Evolutionary conservation across 1,284 basidiomycete species (phyloP), one percentile per base, ranked within the genome.

Genomic region (Pseudozyma flocculosa): DNA sequence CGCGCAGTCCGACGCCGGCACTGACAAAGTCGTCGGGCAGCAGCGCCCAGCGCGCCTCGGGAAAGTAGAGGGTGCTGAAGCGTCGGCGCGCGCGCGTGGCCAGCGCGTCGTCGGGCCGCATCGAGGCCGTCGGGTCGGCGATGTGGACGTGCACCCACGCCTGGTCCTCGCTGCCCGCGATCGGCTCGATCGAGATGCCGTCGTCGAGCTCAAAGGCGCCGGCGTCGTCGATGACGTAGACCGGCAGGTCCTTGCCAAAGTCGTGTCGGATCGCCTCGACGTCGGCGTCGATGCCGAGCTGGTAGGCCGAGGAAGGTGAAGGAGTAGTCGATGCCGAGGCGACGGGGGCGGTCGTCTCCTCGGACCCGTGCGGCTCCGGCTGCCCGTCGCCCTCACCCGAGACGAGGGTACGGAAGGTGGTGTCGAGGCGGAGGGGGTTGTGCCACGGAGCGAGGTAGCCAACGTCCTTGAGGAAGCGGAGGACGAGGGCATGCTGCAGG

Each of bases 61-160:
- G 65, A 7, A 73, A 66, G 57, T 78, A 78, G 40, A 75, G 43
- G 22, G 62, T 70, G 21, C 41, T 39, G 40, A 60, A 61, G 10
- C 61, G 55, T 5, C 67, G 52, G n/a, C 54, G 40, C 0, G 75
- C 74, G 9, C 49, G 45, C 30, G 48, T 34, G 3, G 63, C 67
- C 26, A 75, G 39, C 91, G 94, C 1, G 80, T 72, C 0, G 86
- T 84, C 43, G 0, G 86, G 87, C 17, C 85, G 85, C n/a, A 99
- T 80, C 52, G 87, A 73, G 2, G 87, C 82, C 0, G 91, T 93
- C 0, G 94, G 93, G 76, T 99, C 94, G 9, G 95, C 94, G 49
- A 99, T 83, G 75, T 98, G 94, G 18, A 89, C 82, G 70, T 97
- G 94, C 15, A 95, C 73, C 95, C 95, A 98, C 46, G 60, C 81